phyloP scores from a whole-genome alignment of 371 early-diverging fungal species.

The Rhizomucor miehei region DNA sequence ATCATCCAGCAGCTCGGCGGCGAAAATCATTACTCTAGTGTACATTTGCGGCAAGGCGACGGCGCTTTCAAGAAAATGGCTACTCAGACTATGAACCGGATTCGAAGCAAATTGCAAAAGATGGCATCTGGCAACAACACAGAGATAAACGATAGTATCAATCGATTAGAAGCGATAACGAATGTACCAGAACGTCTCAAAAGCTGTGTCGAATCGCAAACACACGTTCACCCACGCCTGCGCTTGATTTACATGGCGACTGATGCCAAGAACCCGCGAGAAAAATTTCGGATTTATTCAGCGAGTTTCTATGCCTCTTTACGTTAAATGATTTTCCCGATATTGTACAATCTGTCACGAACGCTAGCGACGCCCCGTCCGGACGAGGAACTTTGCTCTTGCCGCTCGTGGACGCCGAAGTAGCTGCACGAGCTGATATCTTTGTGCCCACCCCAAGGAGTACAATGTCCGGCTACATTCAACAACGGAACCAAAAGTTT shows the following conservation, averaged over 20 bases:
- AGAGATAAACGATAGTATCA: neutral
- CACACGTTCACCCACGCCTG: constrained; percentile 13
- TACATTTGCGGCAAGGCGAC: constrained; percentile 35
- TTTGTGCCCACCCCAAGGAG: constrained; percentile 46
- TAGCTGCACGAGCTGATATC: constrained; percentile 32
- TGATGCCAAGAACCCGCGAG: constrained; percentile 29
- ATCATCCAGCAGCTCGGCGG: constrained; percentile 29
- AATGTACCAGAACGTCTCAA: neutral
- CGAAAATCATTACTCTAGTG: constrained; percentile 20
- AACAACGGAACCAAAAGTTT: constrained; percentile 11
- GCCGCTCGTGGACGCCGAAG: constrained; percentile 49
- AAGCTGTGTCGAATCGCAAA: constrained; percentile 6
- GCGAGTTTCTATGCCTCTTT: constrained; percentile 39
- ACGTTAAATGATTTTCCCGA: constrained; percentile 37
- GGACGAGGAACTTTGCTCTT: constrained; percentile 9
- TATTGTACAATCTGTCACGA: constrained; percentile 1
- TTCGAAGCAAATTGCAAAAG: constrained; percentile 5
- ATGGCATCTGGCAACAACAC: neutral
- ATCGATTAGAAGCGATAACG: neutral
- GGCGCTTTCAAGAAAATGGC: constrained; percentile 23
- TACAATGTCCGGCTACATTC: constrained; percentile 46
- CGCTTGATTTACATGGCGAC: constrained; percentile 42
- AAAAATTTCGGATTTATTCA: constrained; percentile 17
- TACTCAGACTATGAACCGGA: constrained; percentile 15
- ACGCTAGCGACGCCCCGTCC: neutral